These are phyloP conservation scores for Leishmania mexicana DNA, from an alignment of 208 protist species.

Conservation along the genomic window DNA sequence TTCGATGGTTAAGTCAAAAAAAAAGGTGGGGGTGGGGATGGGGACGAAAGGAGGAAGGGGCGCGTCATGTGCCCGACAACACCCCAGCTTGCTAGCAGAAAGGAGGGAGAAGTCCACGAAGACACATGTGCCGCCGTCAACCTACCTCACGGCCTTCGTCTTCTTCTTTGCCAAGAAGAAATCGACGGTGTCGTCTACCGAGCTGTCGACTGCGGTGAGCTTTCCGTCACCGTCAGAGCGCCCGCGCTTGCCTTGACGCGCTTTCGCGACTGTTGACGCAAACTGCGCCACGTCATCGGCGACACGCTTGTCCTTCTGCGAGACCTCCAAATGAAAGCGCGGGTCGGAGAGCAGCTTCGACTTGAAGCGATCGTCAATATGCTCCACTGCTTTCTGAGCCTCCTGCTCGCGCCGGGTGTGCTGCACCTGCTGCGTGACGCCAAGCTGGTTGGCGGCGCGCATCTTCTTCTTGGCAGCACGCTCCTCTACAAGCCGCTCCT, in stretches of 20 bases:
- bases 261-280: slow-evolving; percentile 72
- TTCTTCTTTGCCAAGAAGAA: slow-evolving; percentile 68
- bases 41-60: background rate
- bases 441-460: slow-evolving; percentile 63
- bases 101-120: background rate
- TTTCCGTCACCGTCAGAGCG: slow-evolving; percentile 10
- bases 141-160: slow-evolving; percentile 16
- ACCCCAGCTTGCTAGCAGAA: background rate
- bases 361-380: slow-evolving; percentile 85
- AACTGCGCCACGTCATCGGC: slow-evolving; percentile 68
- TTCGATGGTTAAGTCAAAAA: slow-evolving; percentile 2
- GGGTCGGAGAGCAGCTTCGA: slow-evolving; percentile 83
- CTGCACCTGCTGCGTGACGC: slow-evolving; percentile 52
- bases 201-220: background rate
- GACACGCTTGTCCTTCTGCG: slow-evolving; percentile 67
- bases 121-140: background rate
- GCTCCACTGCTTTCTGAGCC: slow-evolving; percentile 40
- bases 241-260: slow-evolving; percentile 48
- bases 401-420: slow-evolving; percentile 36
- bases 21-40: background rate
- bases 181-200: slow-evolving; percentile 55
- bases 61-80: background rate
- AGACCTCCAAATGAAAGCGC: slow-evolving; percentile 85
- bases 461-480: slow-evolving; percentile 70
- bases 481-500: slow-evolving; percentile 68